Evolutionary conservation across 2,329 filamentous ascomycete species (phyloP).

Genomic region (Xylaria arbuscula): DNA sequence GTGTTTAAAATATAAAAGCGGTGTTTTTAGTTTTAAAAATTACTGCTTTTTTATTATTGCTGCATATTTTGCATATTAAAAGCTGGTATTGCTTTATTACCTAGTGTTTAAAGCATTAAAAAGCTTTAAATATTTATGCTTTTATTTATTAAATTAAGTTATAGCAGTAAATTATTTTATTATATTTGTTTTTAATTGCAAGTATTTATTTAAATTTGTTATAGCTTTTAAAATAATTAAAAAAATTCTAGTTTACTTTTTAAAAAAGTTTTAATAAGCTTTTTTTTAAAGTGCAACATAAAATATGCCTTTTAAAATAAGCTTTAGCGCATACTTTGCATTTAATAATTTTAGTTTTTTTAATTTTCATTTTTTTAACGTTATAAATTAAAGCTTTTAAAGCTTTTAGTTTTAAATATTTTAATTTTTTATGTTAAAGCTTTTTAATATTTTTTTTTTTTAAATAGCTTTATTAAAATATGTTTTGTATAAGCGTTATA

Average conservation of each 20-base stretch:
- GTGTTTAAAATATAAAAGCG: background rate
- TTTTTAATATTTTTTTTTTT: background rate
- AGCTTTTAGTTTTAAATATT: background rate
- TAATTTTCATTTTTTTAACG: background rate
- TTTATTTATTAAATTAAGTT: background rate
- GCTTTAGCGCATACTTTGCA: background rate
- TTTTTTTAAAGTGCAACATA: background rate
- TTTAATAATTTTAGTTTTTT: background rate
- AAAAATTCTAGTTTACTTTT: background rate
- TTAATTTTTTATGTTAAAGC: background rate
- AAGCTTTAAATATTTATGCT: background rate
- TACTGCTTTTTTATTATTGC: background rate
- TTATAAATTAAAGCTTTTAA: background rate
- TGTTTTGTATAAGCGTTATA: background rate
- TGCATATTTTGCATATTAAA: background rate
- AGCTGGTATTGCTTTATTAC: background rate
- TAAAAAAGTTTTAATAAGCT: background rate
- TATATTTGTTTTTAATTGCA: constrained; percentile 8
- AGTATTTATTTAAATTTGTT: background rate
- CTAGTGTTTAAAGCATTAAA: background rate
- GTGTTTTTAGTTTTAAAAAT: background rate
- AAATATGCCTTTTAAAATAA: background rate
- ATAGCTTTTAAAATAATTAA: constrained; percentile 4
- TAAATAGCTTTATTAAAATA: background rate
- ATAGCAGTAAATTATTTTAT: constrained; percentile 3